phyloP scores from a whole-genome alignment of 805 yeast genomes.

The Hanseniaspora vineae region DNA sequence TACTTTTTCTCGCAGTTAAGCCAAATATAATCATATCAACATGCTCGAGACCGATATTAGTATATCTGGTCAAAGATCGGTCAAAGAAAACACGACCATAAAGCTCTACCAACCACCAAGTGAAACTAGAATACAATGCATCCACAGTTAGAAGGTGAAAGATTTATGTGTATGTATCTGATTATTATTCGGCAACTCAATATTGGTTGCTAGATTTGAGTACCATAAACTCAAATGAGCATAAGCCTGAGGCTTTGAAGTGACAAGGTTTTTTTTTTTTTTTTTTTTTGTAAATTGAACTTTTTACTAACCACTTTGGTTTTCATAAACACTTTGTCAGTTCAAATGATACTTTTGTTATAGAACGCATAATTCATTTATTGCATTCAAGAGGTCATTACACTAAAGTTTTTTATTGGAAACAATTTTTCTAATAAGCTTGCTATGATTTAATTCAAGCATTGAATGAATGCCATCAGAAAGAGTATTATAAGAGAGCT shows the following conservation, averaged over 20 bases:
- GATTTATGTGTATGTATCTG: slow-evolving; percentile 29
- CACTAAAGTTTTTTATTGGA: not conserved
- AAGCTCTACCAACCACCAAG: not conserved
- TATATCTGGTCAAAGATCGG: too few species aligned
- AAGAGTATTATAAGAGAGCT: slow-evolving; percentile 52
- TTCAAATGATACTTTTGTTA: slow-evolving; percentile 2
- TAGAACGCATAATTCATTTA: not conserved
- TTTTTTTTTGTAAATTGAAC: too few species aligned
- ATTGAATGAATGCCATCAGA: slow-evolving; percentile 75
- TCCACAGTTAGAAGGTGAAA: slow-evolving; percentile 39
- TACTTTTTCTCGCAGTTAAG: not conserved
- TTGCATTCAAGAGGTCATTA: not conserved
- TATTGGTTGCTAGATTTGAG: not conserved
- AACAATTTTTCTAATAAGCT: slow-evolving; percentile 30
- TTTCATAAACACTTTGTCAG: not conserved
- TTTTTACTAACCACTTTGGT: not conserved
- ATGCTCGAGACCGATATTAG: not conserved
- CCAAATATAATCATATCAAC: not conserved
- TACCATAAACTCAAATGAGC: not conserved
- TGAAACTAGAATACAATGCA: slow-evolving; percentile 26
- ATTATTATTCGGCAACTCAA: not conserved
- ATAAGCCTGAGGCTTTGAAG: too few species aligned
- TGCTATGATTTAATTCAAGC: slow-evolving; percentile 79
- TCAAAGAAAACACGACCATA: not conserved
- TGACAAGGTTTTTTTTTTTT: too few species aligned